A percentile compares a stretch with the other conserved stretches of the same genome.
phyloP scores from a whole-genome alignment of 768 basidiomycete genomes.

The Dioszegia crocea region DNA sequence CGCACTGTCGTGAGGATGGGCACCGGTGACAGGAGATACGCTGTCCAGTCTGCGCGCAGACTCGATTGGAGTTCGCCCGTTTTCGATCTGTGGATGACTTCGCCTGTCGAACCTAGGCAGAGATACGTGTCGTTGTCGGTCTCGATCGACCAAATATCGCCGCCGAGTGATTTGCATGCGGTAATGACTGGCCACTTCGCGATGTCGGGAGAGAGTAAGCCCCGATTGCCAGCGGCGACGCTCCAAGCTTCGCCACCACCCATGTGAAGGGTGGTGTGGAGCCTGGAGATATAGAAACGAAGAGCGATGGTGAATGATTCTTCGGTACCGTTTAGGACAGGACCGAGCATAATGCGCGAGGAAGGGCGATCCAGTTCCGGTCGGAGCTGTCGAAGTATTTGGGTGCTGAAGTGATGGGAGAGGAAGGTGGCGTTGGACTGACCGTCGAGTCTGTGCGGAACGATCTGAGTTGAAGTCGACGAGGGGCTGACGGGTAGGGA shows the following conservation, averaged over 20 bases:
- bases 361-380: neutral
- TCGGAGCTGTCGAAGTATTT: neutral
- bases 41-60: constrained; percentile 1
- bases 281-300: constrained; percentile 26
- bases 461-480: no score
- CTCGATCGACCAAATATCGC: constrained; percentile 21
- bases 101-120: constrained; percentile 19
- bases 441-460: neutral
- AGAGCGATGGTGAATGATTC: constrained; percentile 1
- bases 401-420: neutral
- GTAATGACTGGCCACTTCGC: constrained; percentile 22
- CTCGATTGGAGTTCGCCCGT: neutral
- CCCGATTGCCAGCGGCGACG: constrained; percentile 7
- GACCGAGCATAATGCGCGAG: neutral
- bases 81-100: constrained; percentile 14
- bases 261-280: constrained; percentile 19
- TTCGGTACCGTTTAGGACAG: neutral
- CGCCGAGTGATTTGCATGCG: constrained; percentile 3
- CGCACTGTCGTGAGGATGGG: constrained; percentile 8
- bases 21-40: neutral
- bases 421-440: neutral
- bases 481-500: neutral
- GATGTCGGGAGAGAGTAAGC: constrained; percentile 20
- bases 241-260: constrained; percentile 27
- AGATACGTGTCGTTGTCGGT: constrained; percentile 5